Evolutionary conservation across 2,329 filamentous ascomycete genomes (phyloP).

Genomic region (Arachnomyces sp.): DNA sequence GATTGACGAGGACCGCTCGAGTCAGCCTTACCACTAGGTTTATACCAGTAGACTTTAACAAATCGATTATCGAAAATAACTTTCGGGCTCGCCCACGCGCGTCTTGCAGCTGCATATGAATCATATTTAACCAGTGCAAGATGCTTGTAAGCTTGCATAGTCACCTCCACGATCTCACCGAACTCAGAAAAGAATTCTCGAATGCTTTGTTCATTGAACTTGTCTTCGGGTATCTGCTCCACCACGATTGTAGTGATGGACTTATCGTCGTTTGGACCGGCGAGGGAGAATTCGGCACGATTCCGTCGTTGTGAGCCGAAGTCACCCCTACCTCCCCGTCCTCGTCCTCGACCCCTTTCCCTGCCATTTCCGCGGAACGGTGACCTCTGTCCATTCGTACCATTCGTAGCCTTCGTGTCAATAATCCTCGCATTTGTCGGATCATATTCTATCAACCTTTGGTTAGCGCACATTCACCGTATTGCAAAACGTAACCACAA

Average conservation of each 20-base stretch:
- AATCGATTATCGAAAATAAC: conserved; percentile 58
- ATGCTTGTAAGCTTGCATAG: conserved; percentile 46
- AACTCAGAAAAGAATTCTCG: conserved; percentile 53
- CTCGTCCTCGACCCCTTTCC: conserved; percentile 13
- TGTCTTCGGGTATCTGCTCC: conserved; percentile 54
- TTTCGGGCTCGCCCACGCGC: conserved; percentile 54
- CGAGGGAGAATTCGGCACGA: conserved; percentile 47
- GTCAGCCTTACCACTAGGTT: conserved; percentile 32
- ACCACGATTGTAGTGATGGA: conserved; percentile 51
- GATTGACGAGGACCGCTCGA: conserved; percentile 19
- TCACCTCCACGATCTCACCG: conserved; percentile 48
- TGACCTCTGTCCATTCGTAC: conserved; percentile 14
- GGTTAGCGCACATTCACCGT: neutral
- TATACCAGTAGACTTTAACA: conserved; percentile 58
- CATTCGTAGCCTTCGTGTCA: conserved; percentile 11
- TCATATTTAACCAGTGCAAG: conserved; percentile 51
- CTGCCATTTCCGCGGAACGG: conserved; percentile 11
- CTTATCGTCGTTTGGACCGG: conserved; percentile 46
- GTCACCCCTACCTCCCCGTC: conserved; percentile 35
- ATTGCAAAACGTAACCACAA: neutral
- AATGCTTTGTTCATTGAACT: conserved; percentile 46
- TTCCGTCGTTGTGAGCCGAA: conserved; percentile 27
- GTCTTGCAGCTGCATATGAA: conserved; percentile 43
- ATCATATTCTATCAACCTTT: conserved; percentile 42
- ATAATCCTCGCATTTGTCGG: conserved; percentile 43